Evolutionary conservation across 2,329 filamentous ascomycete genomes (phyloP), one percentile per base, ranked within the genome.

Genomic region (Sporothrix schenckii): DNA sequence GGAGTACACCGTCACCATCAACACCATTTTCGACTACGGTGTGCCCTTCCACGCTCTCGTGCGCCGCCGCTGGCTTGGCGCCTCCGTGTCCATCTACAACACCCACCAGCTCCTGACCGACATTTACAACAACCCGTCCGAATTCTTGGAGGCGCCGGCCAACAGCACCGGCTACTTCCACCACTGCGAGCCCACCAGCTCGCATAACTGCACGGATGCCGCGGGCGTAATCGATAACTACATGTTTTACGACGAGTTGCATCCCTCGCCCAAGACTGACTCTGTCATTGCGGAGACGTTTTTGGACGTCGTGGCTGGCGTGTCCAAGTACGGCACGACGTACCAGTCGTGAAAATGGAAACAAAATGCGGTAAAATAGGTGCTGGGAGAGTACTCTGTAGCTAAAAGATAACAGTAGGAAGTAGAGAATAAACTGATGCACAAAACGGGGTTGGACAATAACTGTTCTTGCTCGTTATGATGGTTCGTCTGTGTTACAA

Each of bases 161-260:
- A 88, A 92, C 75, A 86, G 88, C 1, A 86, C 84, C 0, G 86
- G 86, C 0, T 87, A 81, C 56, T 87, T 85, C 69, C 82, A 86
- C 58, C 79, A 85, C 27, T 93, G 91, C 75, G 67, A 77, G 30
- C 70, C 76, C 1, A 70, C 72, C 14, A 74, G 77, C 24, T 71
- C 73, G 10, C 68, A 70, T 4, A 72, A 76, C 4, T 87, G 85
- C 72, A 76, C 76, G 4, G 71, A 80, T 70, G 80, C 80, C 50
- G 73, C 78, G 16, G 70, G 82, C 3, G 81, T 82, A 47, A 78
- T 82, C 47, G 86, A 90, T 74, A 88, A 86, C 60, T 94, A 87
- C 77, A 74, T 92, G 77, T 94, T 91, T 90, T 85, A 84, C 75
- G 91, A 94, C 79, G 86, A 89, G 76, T 78, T 94, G 76, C 92